Evolutionary conservation across 2,329 filamentous ascomycete genomes (phyloP), one percentile per base, ranked within the genome.

Genomic region (Didymella segeticola): DNA sequence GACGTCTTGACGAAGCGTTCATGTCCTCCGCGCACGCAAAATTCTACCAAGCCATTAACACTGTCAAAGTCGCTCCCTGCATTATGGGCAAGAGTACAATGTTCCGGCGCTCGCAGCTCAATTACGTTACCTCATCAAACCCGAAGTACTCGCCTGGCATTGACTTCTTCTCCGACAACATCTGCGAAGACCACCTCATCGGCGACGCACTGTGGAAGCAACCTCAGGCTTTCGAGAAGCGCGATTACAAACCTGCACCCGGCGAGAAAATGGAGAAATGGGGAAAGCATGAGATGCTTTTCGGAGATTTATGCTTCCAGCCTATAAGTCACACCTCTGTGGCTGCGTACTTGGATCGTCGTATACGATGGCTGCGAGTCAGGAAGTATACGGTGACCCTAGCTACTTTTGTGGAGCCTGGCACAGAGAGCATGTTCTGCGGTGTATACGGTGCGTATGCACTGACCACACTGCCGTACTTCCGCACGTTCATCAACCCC

Each of bases 71-170:
- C 46, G 95, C 95, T 0, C 95, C 96, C 8, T 99, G 95, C 75
- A 89, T 96, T 53, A 89, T 98, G 19, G 95, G 95, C 43, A 99
- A 99, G 78, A 96, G 91, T 68, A 98, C 96, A 78, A 98, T 99
- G 93, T 99, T 98, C 77, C 89, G 95, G 54, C 90, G 89, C 57
- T 90, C 91, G 0, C 93, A 99, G 67, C 85, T 99, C 29, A 86
- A 97, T 74, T 83, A 84, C 61, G 84, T 95, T 8, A 88, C 86
- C 1, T 66, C 75, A 0, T 86, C 26, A 75, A 83, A 67, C 73
- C 82, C 29, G 43, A 72, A 46, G 75, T 68, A 60, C 82, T 81
- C 69, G 72, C 86, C 77, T 0, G 96, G 95, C 0, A 88, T 99
- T 60, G 92, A 98, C 75, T 93, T 88, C 76, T 99, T 99, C 77